Evolutionary conservation across 306 rosid species (phyloP).

Genomic region (Malus orientalis): DNA sequence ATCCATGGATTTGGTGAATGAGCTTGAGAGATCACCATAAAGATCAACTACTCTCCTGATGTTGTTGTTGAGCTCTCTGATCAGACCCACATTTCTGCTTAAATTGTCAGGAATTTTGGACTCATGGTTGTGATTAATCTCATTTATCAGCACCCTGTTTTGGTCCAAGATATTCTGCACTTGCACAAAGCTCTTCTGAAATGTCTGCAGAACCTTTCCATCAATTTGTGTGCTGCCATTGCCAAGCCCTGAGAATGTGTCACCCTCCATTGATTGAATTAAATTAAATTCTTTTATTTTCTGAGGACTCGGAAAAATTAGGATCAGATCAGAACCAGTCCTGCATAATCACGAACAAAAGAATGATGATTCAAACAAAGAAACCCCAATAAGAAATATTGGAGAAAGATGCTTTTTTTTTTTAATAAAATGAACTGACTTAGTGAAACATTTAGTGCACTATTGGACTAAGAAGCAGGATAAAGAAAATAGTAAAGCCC

Average conservation of each 20-base stretch:
- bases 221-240: conserved; percentile 56
- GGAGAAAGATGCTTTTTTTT: not conserved
- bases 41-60: conserved; percentile 91
- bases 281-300: not conserved
- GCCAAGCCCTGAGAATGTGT: conserved; percentile 60
- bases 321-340: conserved; percentile 38
- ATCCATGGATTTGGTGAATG: conserved; percentile 82
- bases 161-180: conserved; percentile 89
- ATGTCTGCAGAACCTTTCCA: conserved; percentile 63
- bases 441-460: too few relatives aligned
- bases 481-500: too few relatives aligned
- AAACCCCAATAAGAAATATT: not conserved
- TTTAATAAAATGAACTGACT: too few relatives aligned
- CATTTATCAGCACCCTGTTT: conserved; percentile 79
- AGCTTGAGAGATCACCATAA: conserved; percentile 80
- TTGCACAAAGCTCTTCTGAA: conserved; percentile 80
- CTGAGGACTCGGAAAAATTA: conserved; percentile 14
- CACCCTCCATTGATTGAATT: conserved; percentile 68
- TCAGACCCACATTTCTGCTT: conserved; percentile 79
- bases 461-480: too few relatives aligned
- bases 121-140: conserved; percentile 97
- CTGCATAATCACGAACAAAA: conserved; percentile 33
- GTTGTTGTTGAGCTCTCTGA: conserved; percentile 87
- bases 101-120: conserved; percentile 88
- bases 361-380: conserved; percentile 3